Evolutionary conservation across 148 eudicot genomes (phyloP).

Genomic region (Nyssa sinensis): DNA sequence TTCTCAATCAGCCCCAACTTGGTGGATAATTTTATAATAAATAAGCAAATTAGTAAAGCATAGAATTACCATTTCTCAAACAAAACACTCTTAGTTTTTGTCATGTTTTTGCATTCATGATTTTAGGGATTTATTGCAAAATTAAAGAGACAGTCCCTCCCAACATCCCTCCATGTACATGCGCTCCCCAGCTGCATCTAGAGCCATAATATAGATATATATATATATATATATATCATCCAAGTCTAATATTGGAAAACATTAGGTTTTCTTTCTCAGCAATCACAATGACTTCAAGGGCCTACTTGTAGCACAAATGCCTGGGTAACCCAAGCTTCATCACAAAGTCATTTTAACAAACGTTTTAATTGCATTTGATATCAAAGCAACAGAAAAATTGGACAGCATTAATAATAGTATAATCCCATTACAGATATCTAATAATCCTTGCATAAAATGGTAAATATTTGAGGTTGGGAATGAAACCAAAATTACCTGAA

Average conservation of each 20-base stretch:
- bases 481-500: constrained; percentile 57
- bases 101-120: no score
- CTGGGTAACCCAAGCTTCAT: constrained; percentile 10
- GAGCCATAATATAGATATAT: no score
- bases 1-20: background rate
- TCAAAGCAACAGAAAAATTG: background rate
- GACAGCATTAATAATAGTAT: background rate
- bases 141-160: background rate
- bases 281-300: no score
- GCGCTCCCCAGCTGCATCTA: no score
- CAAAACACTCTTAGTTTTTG: no score
- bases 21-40: background rate
- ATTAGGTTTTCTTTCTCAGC: no score
- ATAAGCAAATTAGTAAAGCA: background rate
- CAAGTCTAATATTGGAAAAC: no score
- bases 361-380: background rate
- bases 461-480: background rate
- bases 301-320: background rate
- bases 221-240: no score
- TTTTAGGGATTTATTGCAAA: no score
- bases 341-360: background rate
- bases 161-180: no score
- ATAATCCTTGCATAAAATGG: background rate
- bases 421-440: background rate
- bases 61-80: background rate